Evolutionary conservation across 805 yeast species (phyloP), one percentile per base, ranked within the genome.

Genomic region (Barnettozyma wickerhamii): DNA sequence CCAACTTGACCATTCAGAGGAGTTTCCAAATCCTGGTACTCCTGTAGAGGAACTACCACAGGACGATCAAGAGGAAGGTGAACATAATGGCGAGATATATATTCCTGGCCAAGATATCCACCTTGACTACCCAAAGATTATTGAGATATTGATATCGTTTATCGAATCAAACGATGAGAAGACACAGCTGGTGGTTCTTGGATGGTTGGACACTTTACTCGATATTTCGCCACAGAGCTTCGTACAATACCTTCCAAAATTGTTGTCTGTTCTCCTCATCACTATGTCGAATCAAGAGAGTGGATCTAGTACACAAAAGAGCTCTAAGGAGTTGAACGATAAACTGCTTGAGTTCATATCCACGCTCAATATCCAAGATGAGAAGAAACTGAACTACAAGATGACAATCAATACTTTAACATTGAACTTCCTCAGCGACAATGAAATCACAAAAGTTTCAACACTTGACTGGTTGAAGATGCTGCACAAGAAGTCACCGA

Each of bases 381-480:
- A 54, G n/a, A 49, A 48, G 26, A 49, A 57, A 36, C 52, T 75
- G 12, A 79, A 77, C 51, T 74, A 77, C 46, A 65, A 78, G 0
- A 65, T 83, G 6, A 79, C 88, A 1, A 79, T 89, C 30, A 79
- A 80, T 43, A 80, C 83, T 5, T 69, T 91, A 41, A 81, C 87
- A 4, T 58, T 78, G 30, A 95, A 89, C 56, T 79, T 84, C 46
- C 63, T 78, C 43, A 80, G 77, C 48, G 87, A 84, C 39, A 81
- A 85, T 50, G 95, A 88, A 46, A 78, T 81, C 21, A 84, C 96
- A 0, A 73, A 93, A 43, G 72, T 88, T 26, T 87, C 95, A 0
- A 81, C 93, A 19, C 65, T 93, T 27, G 95, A 90, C 48, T 93
- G 99, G 99, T 68, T 93, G 24, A 78, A 80, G 13, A 77, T 87